Evolutionary conservation across 352 stramenopile species (phyloP).

Genomic region (Phytopythium oedochilum): DNA sequence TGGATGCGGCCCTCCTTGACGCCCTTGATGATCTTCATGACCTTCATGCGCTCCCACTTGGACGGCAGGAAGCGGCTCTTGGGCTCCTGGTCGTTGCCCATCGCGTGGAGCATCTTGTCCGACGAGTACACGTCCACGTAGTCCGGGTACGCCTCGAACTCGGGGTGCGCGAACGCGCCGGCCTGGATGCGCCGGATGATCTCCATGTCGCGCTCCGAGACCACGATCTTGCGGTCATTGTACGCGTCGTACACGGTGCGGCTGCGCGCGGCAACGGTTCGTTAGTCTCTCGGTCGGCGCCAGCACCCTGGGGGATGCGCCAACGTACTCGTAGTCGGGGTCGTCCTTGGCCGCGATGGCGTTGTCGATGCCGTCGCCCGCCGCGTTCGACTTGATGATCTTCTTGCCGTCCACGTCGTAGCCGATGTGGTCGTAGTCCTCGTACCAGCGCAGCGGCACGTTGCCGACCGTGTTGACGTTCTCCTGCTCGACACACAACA

Average conservation of each 20-base stretch:
- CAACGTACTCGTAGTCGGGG: conserved; percentile 89
- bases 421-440: conserved; percentile 99
- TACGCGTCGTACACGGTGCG: conserved; percentile 98
- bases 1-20: conserved; percentile 96
- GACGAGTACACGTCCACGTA: conserved; percentile 89
- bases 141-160: conserved; percentile 91
- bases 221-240: conserved; percentile 96
- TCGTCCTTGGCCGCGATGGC: conserved; percentile 85
- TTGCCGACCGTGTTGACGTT: conserved; percentile 96
- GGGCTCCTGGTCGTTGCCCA: conserved; percentile 83
- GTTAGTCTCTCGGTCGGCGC: not conserved
- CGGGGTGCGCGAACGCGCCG: conserved; percentile 87
- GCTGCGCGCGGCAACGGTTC: conserved; percentile 15
- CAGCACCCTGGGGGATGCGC: too few species aligned
- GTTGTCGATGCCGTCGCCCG: conserved; percentile 88
- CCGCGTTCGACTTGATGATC: conserved; percentile 91
- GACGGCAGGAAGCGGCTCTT: conserved; percentile 95
- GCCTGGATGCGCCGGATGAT: conserved; percentile 97
- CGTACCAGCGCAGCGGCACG: conserved; percentile 99
- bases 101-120: conserved; percentile 85
- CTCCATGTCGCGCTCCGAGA: conserved; percentile 96
- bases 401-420: conserved; percentile 97
- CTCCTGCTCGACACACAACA: conserved; percentile 40
- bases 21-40: conserved; percentile 95
- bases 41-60: conserved; percentile 98